Percentiles rank a stretch among this genome's conserved stretches.
These are phyloP conservation scores for Mycena leptocephala DNA, from an alignment of 768 basidiomycete genomes.

Conservation along the genomic window DNA sequence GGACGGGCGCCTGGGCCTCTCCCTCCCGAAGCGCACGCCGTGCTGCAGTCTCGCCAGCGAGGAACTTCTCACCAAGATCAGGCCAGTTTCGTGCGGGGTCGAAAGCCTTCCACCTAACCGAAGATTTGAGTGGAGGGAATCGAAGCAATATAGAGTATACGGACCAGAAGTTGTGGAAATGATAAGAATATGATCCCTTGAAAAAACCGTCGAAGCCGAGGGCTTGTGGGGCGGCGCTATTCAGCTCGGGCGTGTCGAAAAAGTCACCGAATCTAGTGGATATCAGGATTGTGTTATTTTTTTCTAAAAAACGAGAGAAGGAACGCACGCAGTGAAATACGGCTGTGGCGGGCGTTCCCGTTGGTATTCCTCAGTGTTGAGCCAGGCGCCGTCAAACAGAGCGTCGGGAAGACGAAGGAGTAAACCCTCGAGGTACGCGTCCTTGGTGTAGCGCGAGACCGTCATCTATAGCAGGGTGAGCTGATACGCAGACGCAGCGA, in stretches of 20 bases:
- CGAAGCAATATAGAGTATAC: conserved; percentile 29
- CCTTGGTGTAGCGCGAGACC: conserved; percentile 87
- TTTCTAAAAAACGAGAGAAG: background rate
- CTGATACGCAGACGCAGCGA: too few species aligned
- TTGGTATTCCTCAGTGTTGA: conserved; percentile 93
- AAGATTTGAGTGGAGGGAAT: background rate
- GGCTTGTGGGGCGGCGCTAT: conserved; percentile 85
- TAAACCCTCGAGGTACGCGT: conserved; percentile 84
- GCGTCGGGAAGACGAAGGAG: conserved; percentile 91
- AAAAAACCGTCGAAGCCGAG: conserved; percentile 95
- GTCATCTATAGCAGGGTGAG: conserved; percentile 67
- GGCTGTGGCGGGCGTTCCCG: conserved; percentile 94
- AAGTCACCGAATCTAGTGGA: conserved; percentile 83
- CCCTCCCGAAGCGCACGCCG: conserved; percentile 59
- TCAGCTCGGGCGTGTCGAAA: conserved; percentile 81
- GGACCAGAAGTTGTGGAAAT: conserved; percentile 95
- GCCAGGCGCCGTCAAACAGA: conserved; percentile 94
- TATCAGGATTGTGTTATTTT: conserved; percentile 13
- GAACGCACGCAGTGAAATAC: conserved; percentile 84
- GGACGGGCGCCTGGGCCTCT: conserved; percentile 39
- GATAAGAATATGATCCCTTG: conserved; percentile 93
- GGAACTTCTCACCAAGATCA: conserved; percentile 88
- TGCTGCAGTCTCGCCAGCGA: conserved; percentile 79
- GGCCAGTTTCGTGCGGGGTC: conserved; percentile 92
- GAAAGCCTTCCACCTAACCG: conserved; percentile 92